Evolutionary conservation across 2,329 filamentous ascomycete species (phyloP), one percentile per base, ranked within the genome.

Genomic region (Eurotiales sp.): DNA sequence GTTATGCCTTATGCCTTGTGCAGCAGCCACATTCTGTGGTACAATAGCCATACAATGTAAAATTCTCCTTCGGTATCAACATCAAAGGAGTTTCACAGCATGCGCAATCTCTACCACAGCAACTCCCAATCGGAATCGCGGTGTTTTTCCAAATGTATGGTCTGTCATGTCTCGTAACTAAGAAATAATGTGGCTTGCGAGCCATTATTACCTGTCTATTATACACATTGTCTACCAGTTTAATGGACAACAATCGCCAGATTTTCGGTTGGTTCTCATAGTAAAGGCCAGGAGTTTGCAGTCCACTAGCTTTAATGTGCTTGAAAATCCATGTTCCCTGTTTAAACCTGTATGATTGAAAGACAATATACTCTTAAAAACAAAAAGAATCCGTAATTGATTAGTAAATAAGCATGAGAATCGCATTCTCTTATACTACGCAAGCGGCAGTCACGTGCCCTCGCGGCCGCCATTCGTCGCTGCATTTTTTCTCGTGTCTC

Each of bases 371-470:
- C n/a, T n/a, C n/a, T n/a, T n/a, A n/a, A n/a, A n/a, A n/a, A n/a
- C n/a, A n/a, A n/a, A n/a, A n/a, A n/a, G n/a, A n/a, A n/a, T n/a
- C n/a, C n/a, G n/a, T n/a, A n/a, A n/a, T n/a, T n/a, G n/a, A n/a
- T n/a, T n/a, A n/a, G n/a, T n/a, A n/a, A n/a, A n/a, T n/a, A n/a
- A n/a, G n/a, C n/a, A n/a, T n/a, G n/a, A n/a, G n/a, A n/a, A n/a
- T n/a, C n/a, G n/a, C n/a, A n/a, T n/a, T n/a, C n/a, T n/a, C n/a
- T n/a, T n/a, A 10, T 27, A 27, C 25, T 10, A 27, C 25, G 25
- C n/a, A n/a, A n/a, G n/a, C n/a, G n/a, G n/a, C n/a, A 21, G 14
- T 47, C 52, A 55, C 52, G 52, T 55, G 52, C 41, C 25, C 22
- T 14, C 3, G 37, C 14, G 19, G 23, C 42, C 36, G 43, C 25